Evolutionary conservation across 2,329 filamentous ascomycete species (phyloP).

Genomic region (Pseudogymnoascus sp.): DNA sequence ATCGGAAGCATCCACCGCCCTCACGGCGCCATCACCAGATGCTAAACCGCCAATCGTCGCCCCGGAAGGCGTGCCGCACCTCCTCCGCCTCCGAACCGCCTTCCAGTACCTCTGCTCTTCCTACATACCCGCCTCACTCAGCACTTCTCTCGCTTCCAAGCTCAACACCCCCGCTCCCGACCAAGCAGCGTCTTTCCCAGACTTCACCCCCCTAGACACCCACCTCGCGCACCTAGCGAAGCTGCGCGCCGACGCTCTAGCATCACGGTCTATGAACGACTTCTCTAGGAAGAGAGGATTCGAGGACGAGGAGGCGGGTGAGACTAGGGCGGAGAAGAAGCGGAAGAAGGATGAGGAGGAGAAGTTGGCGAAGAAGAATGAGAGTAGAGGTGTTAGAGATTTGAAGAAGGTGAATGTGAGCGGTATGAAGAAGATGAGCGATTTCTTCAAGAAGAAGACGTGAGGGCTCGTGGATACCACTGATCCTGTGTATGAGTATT

Average conservation of each 20-base stretch:
- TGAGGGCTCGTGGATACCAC: background rate
- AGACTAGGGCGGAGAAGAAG: slow-evolving; percentile 65
- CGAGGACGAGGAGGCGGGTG: slow-evolving; percentile 53
- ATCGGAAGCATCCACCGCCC: slow-evolving; percentile 31
- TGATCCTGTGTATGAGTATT: background rate
- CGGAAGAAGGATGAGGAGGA: slow-evolving; percentile 83
- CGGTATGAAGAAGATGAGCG: slow-evolving; percentile 96
- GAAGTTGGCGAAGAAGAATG: slow-evolving; percentile 65
- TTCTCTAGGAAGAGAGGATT: slow-evolving; percentile 59
- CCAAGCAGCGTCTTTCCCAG: slow-evolving; percentile 32
- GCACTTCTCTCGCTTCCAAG: slow-evolving; percentile 29
- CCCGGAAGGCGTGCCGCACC: slow-evolving; percentile 30
- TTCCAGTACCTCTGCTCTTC: slow-evolving; percentile 41
- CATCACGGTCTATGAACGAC: slow-evolving; percentile 58
- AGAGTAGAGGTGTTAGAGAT: slow-evolving; percentile 68
- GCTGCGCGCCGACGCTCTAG: slow-evolving; percentile 61
- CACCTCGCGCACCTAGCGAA: slow-evolving; percentile 60
- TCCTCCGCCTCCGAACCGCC: slow-evolving; percentile 40
- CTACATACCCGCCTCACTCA: slow-evolving; percentile 35
- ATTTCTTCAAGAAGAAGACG: slow-evolving; percentile 71
- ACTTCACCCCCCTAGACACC: slow-evolving; percentile 63
- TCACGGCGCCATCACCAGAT: slow-evolving; percentile 28
- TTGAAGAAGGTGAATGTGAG: slow-evolving; percentile 82
- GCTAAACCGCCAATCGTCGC: slow-evolving; percentile 18
- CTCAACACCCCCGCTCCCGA: slow-evolving; percentile 19